A percentile compares a stretch with the other conserved stretches of the same genome.
phyloP scores from a whole-genome alignment of 768 basidiomycete genomes.

The Lactarius vividus region DNA sequence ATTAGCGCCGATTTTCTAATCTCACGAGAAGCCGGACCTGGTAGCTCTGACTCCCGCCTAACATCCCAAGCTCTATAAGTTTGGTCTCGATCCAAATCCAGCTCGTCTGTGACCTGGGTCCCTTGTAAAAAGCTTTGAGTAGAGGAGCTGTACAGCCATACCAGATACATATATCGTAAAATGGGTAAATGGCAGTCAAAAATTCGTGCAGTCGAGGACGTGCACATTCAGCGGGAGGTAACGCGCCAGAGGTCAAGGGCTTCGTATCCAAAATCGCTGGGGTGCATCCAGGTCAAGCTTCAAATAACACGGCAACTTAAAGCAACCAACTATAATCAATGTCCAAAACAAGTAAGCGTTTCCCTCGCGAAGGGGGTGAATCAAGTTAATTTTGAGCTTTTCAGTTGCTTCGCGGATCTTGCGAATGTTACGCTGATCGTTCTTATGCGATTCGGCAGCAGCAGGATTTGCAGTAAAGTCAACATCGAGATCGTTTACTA shows the following conservation, averaged over 20 bases:
- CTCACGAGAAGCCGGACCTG: conserved; percentile 45
- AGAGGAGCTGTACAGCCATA: conserved; percentile 30
- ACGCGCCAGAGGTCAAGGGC: conserved; percentile 74
- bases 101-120: conserved; percentile 72
- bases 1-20: background rate
- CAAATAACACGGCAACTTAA: conserved; percentile 1
- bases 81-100: conserved; percentile 92
- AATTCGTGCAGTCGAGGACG: conserved; percentile 84
- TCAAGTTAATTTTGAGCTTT: conserved; percentile 64
- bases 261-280: conserved; percentile 83
- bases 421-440: conserved; percentile 77
- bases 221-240: conserved; percentile 80
- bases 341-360: conserved; percentile 85
- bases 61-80: conserved; percentile 81
- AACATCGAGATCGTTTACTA: conserved; percentile 79
- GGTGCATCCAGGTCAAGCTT: background rate
- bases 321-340: conserved; percentile 74
- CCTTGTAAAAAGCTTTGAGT: conserved; percentile 1
- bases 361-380: conserved; percentile 70
- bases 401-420: conserved; percentile 73
- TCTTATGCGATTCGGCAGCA: conserved; percentile 55
- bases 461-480: conserved; percentile 68
- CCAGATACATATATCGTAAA: conserved; percentile 92
- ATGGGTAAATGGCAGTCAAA: conserved; percentile 71
- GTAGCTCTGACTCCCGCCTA: conserved; percentile 68